A percentile compares a stretch with the other conserved stretches of the same genome.
These are phyloP conservation scores for Vanilla planifolia DNA, from an alignment of 106 monocot species.

Conservation along the genomic window DNA sequence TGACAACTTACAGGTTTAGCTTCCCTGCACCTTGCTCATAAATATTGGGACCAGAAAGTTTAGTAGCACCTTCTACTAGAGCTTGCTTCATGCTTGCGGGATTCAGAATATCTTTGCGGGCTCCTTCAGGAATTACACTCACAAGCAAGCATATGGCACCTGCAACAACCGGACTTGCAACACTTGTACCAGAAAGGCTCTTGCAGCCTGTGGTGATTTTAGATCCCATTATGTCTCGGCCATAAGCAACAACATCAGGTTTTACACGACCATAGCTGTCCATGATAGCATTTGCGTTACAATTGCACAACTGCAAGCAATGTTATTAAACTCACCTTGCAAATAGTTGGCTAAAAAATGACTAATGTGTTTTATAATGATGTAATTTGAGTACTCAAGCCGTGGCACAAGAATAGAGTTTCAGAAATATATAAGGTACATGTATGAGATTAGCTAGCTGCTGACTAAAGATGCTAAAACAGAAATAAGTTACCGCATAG, in stretches of 20 bases:
- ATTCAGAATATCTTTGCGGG: constrained; percentile 69
- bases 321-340: neutral
- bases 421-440: too few relatives aligned
- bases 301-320: neutral
- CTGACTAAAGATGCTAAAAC: neutral
- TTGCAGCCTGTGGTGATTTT: constrained; percentile 98
- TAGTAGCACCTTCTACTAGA: constrained; percentile 92
- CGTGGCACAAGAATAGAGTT: too few relatives aligned
- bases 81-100: constrained; percentile 99
- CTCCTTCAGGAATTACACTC: constrained; percentile 71
- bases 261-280: constrained; percentile 92
- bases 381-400: neutral
- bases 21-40: constrained; percentile 94
- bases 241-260: constrained; percentile 97
- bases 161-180: constrained; percentile 97
- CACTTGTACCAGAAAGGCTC: constrained; percentile 95
- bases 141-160: constrained; percentile 95
- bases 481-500: neutral
- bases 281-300: constrained; percentile 4
- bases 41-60: constrained; percentile 86
- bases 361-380: neutral
- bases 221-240: constrained; percentile 94
- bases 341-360: neutral
- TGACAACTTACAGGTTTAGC: constrained; percentile 78
- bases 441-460: neutral